Percentiles rank a stretch among this genome's conserved stretches.
Conservation (phyloP, 116 monocot species). For the Zostera marina region DNA sequence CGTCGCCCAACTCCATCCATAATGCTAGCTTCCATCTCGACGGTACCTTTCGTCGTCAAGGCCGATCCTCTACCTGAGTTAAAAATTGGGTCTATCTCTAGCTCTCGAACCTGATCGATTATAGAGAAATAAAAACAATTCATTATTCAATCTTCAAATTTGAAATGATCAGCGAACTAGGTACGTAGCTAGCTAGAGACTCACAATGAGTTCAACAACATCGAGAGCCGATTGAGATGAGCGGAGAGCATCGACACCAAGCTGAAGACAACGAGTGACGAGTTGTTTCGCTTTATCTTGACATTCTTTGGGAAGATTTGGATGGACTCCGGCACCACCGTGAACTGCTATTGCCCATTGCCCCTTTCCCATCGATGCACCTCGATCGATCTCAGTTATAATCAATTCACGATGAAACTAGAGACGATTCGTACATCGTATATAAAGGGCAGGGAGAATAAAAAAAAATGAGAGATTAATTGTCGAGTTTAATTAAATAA, state of each 20-base stretch:
- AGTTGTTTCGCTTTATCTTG: constrained; percentile 62
- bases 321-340: constrained; percentile 85
- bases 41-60: constrained; percentile 49
- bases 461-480: no score
- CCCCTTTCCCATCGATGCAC: constrained; percentile 23
- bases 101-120: constrained; percentile 34
- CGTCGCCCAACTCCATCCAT: constrained; percentile 68
- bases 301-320: constrained; percentile 42
- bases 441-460: no score
- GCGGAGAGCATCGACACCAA: constrained; percentile 34
- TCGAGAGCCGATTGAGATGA: constrained; percentile 32
- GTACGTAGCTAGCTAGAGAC: no score
- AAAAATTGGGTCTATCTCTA: constrained; percentile 83
- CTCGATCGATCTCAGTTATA: no score
- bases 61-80: constrained; percentile 88
- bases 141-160: no score
- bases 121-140: no score
- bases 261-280: constrained; percentile 51
- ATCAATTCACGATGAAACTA: no score
- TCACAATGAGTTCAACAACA: constrained; percentile 56
- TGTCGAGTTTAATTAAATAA: no score
- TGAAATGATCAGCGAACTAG: no score
- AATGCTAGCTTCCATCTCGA: constrained; percentile 97
- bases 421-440: no score
- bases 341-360: constrained; percentile 93